Evolutionary conservation across 768 basidiomycete genomes (phyloP), one percentile per base, ranked within the genome.

Genomic region (Zangia roseola): DNA sequence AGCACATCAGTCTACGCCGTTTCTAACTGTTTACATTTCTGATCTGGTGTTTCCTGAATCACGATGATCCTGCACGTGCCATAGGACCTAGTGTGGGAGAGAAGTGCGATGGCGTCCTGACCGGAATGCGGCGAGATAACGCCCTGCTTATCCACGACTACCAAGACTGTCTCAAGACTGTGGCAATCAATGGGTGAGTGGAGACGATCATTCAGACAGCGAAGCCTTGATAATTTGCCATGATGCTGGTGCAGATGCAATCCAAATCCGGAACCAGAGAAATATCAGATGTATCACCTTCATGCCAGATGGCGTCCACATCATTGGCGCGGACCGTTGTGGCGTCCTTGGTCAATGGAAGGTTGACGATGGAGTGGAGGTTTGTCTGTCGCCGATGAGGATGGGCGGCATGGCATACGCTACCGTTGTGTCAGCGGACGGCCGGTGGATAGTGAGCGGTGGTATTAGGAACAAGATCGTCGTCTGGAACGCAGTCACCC

Each of bases 371-470:
- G 39, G 46, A 14, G 16, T 24, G 16, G 38, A 33, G n/a, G 23
- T 47, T 12, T 17, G 1, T 19, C n/a, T 21, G 6, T 23, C 10
- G 31, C 6, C 13, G 8, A 39, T 39, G 37, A 39, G 5, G 14
- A n/a, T 23, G 12, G 19, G 6, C 2, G 39, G 38, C 10, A 24
- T 16, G 10, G 39, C 34, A 30, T 24, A 24, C 14, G 23, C n/a
- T 33, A 7, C 16, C 23, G 31, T n/a, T 14, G 38, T 9, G 21
- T 47, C 46, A 14, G 19, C 19, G 31, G 46, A 47, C 16, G 39
- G 46, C 12, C 14, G 9, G 19, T 47, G 46, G 46, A 40, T 47
- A 17, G 46, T 47, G n/a, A 40, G 25, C 17, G 46, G 46, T 10
- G 21, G 33, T n/a, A 3, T 7, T 1, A 23, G 23, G 8, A 25